Evolutionary conservation across 1,284 basidiomycete species (phyloP), one percentile per base, ranked within the genome.

Genomic region (Ceratobasidium sp.): DNA sequence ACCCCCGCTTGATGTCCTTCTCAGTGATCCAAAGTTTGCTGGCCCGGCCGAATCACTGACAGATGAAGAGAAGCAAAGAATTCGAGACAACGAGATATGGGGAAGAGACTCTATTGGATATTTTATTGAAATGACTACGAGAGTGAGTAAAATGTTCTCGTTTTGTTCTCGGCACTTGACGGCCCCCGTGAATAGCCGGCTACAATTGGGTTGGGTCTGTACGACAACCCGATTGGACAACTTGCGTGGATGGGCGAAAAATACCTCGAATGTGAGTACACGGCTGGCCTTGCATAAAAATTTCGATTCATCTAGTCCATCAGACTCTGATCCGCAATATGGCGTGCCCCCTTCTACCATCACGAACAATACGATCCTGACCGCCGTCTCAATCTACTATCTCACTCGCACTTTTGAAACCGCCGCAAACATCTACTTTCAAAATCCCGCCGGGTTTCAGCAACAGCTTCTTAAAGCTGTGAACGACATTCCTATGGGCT

Each of bases 191-290:
- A n/a, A n/a, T 45, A 74, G 74, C 74, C 74, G n/a, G 67, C 64
- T 30, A 74, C 74, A 1, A 67, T 74, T 14, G 74, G 74, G 2
- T 57, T 74, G 32, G 74, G 57, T 3, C 34, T 74, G 41, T 46
- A 58, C 34, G 74, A 74, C 36, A 74, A 58, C 36, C 71, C 74
- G 0, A 62, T 74, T 41, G 74, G 71, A 1, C 74, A 72, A 41
- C 59, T 74, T 0, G 50, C 74, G 2, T 74, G 71, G 71, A 70
- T 74, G 16, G 71, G 62, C n/a, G 71, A 74, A 50, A 72, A 72
- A 26, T 74, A 69, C 46, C 59, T 59, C 41, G 73, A 72, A 23
- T 32, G 70, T 57, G 26, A 45, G 26, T 58, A 3, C 10, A 6
- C 41, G 50, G 14, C 30, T 10, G 2, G 10, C 8, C 1, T 30